phyloP scores from a whole-genome alignment of 345 rosid genomes.

The Syzygium oleosum region DNA sequence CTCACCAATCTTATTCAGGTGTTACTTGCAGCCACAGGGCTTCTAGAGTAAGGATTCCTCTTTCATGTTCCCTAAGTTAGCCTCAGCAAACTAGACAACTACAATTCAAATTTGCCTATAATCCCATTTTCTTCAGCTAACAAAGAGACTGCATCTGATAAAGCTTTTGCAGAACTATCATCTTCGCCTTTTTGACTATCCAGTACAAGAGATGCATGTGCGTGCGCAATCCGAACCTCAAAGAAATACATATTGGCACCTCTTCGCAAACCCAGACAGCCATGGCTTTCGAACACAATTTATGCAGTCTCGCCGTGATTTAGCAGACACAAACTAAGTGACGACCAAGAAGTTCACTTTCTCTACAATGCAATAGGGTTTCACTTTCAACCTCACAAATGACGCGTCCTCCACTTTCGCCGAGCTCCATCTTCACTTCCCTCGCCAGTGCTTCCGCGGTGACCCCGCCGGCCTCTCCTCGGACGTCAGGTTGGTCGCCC shows the following conservation, averaged over 20 bases:
- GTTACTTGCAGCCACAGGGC: background rate
- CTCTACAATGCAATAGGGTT: background rate
- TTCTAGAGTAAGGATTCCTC: background rate
- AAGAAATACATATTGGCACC: background rate
- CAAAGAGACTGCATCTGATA: background rate
- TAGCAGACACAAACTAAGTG: background rate
- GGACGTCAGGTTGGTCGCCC: background rate
- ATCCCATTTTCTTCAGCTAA: background rate
- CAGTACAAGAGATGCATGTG: background rate
- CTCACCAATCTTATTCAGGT: background rate
- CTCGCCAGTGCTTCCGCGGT: background rate
- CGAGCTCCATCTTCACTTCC: conserved; percentile 9
- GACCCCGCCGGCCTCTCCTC: conserved; percentile 1
- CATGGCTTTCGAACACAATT: background rate
- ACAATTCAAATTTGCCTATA: background rate
- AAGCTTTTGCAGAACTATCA: background rate
- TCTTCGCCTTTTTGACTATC: background rate
- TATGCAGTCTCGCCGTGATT: background rate
- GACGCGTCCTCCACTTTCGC: conserved; percentile 22
- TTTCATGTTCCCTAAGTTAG: background rate
- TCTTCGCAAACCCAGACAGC: background rate
- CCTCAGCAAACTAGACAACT: background rate
- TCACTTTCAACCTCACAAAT: conserved; percentile 43
- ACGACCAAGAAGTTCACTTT: background rate
- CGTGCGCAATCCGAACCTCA: background rate